A percentile compares a stretch with the other conserved stretches of the same genome.
These are phyloP conservation scores for Trichomonascaceae sp. DNA, from an alignment of 1,139 yeast species.

Conservation along the genomic window DNA sequence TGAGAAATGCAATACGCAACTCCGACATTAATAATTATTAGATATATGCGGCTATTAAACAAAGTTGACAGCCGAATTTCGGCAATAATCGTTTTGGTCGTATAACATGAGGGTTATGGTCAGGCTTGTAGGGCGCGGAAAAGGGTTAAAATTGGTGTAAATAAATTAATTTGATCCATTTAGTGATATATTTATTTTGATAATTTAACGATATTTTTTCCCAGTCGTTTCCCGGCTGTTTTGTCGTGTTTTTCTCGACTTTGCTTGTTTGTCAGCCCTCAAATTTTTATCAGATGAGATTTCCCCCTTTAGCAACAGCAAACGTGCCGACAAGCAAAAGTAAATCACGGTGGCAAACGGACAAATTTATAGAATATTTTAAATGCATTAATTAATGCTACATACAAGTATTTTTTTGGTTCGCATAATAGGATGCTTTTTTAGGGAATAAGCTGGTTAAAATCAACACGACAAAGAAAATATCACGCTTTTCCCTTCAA, in stretches of 20 bases:
- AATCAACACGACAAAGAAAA: too few species aligned
- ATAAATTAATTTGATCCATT: background rate
- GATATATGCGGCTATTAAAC: background rate
- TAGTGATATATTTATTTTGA: background rate
- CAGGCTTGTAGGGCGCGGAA: background rate
- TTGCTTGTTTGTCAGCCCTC: background rate
- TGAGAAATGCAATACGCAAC: background rate
- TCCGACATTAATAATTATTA: background rate
- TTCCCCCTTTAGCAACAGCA: background rate
- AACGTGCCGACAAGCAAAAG: background rate
- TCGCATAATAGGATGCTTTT: too few species aligned
- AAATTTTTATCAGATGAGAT: background rate
- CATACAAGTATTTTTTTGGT: too few species aligned
- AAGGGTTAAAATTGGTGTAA: too few species aligned
- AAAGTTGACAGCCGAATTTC: background rate
- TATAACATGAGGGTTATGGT: background rate
- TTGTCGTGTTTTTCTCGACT: background rate
- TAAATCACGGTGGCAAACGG: too few species aligned
- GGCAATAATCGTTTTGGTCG: background rate
- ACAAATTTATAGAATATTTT: too few species aligned
- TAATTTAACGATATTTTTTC: background rate
- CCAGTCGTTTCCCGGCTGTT: background rate
- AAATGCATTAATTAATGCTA: too few species aligned
- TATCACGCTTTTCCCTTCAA: too few species aligned
- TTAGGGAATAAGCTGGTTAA: too few species aligned